A percentile compares a stretch with the other conserved stretches of the same genome.
Evolutionary conservation across 2,329 filamentous ascomycete species (phyloP).

Genomic region (Pseudogymnoascus sp.): DNA sequence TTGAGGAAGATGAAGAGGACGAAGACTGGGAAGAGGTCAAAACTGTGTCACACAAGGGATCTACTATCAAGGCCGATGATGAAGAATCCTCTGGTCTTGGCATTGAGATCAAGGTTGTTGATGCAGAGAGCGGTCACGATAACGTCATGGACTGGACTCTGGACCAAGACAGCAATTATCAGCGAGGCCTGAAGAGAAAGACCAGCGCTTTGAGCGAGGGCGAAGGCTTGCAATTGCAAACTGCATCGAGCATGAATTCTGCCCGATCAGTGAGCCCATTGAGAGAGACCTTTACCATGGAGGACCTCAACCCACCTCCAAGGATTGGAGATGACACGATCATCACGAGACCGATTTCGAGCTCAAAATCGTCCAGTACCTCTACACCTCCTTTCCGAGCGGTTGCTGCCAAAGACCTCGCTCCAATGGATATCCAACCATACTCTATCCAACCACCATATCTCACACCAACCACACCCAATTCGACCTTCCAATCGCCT

Average conservation of each 20-base stretch:
- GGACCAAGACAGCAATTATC: slow-evolving; percentile 25
- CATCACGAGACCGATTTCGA: slow-evolving; percentile 22
- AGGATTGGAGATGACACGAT: not conserved
- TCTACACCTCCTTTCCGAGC: slow-evolving; percentile 25
- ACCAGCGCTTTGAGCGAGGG: slow-evolving; percentile 39
- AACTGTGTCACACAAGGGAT: slow-evolving; percentile 26
- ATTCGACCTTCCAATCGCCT: slow-evolving; percentile 41
- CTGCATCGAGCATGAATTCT: slow-evolving; percentile 35
- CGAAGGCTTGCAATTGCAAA: slow-evolving; percentile 23
- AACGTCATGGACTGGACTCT: slow-evolving; percentile 33
- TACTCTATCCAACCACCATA: slow-evolving; percentile 32
- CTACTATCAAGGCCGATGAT: slow-evolving; percentile 29
- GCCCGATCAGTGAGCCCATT: slow-evolving; percentile 42
- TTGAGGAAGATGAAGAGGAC: slow-evolving; percentile 73
- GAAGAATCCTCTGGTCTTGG: slow-evolving; percentile 29
- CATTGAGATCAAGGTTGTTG: slow-evolving; percentile 37
- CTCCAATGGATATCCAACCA: slow-evolving; percentile 41
- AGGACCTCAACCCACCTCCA: slow-evolving; percentile 29
- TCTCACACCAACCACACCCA: slow-evolving; percentile 52
- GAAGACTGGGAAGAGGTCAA: slow-evolving; percentile 34
- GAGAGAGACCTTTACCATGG: slow-evolving; percentile 39
- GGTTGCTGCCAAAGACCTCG: slow-evolving; percentile 32
- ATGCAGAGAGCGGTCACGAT: slow-evolving; percentile 31
- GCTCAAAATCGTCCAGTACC: slow-evolving; percentile 28
- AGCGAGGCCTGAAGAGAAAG: slow-evolving; percentile 32